A percentile compares a stretch with the other conserved stretches of the same genome.
phyloP scores from a whole-genome alignment of 2,329 filamentous ascomycete species.

The Sporothrix pallida region DNA sequence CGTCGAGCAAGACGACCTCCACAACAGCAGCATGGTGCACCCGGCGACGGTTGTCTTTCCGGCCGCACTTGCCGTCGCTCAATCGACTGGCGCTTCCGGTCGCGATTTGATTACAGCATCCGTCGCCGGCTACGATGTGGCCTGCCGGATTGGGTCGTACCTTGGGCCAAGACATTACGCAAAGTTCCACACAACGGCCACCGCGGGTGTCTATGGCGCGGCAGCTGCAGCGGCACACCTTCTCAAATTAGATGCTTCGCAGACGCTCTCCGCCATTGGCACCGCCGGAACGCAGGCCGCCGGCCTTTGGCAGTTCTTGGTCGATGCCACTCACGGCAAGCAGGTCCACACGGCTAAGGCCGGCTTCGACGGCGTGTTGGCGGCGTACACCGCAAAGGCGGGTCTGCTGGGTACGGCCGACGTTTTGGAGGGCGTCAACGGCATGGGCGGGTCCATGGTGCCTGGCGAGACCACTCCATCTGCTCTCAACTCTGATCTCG shows the following conservation, averaged over 20 bases:
- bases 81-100: slow-evolving; percentile 11
- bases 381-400: slow-evolving; percentile 7
- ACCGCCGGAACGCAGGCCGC: slow-evolving; percentile 29
- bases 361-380: slow-evolving; percentile 28
- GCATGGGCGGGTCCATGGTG: slow-evolving; percentile 26
- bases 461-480: background rate
- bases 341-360: slow-evolving; percentile 31
- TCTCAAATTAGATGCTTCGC: background rate
- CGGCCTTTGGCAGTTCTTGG: slow-evolving; percentile 27
- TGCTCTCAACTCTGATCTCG: background rate
- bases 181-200: slow-evolving; percentile 27
- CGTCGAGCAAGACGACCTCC: slow-evolving; percentile 26
- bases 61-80: slow-evolving; percentile 23
- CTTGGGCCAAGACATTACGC: slow-evolving; percentile 15
- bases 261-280: slow-evolving; percentile 19
- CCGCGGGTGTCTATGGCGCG: slow-evolving; percentile 23
- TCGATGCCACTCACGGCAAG: slow-evolving; percentile 28
- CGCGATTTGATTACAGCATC: background rate
- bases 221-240: slow-evolving; percentile 5
- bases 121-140: slow-evolving; percentile 29
- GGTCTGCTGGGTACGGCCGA: slow-evolving; percentile 23
- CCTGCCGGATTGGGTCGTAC: slow-evolving; percentile 23
- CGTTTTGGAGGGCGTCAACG: slow-evolving; percentile 27
- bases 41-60: slow-evolving; percentile 31
- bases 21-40: slow-evolving; percentile 29